Conservation (phyloP, 306 rosid genomes). For the Nissolia schottii region DNA sequence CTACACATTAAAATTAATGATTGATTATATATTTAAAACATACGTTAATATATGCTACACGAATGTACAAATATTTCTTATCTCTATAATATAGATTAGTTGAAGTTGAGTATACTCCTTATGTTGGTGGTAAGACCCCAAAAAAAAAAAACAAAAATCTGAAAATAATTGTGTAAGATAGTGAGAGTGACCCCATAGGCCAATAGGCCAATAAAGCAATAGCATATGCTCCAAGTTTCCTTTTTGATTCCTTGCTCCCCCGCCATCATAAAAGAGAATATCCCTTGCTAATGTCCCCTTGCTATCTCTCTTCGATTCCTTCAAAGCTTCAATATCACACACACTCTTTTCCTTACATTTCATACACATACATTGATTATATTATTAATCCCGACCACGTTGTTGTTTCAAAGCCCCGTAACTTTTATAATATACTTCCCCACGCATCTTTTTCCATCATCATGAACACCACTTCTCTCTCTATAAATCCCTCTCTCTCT, state of each 20-base stretch:
- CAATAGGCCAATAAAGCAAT: no score
- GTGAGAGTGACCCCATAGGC: conserved; percentile 28
- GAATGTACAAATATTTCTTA: no score
- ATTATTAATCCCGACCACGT: background rate
- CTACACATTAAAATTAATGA: no score
- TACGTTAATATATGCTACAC: no score
- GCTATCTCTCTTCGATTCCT: conserved; percentile 23
- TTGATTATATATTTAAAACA: no score
- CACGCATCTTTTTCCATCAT: conserved; percentile 23
- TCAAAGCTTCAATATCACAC: background rate
- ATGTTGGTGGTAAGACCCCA: no score
- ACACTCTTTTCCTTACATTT: background rate
- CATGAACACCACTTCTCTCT: conserved; percentile 54
- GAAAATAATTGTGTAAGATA: background rate
- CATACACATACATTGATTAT: background rate
- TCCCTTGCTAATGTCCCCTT: conserved; percentile 28
- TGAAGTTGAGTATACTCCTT: no score
- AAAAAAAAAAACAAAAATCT: no score
- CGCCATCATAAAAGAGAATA: conserved; percentile 38
- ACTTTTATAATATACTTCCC: conserved; percentile 17
- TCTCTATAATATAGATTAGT: no score
- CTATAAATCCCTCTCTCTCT: conserved; percentile 68
- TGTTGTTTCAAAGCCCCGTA: background rate
- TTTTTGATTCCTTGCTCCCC: conserved; percentile 31
- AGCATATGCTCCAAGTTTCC: conserved; percentile 44